Conservation (phyloP, 495 filamentous ascomycete species). For the Pseudoneurospora amorphoporcata region DNA sequence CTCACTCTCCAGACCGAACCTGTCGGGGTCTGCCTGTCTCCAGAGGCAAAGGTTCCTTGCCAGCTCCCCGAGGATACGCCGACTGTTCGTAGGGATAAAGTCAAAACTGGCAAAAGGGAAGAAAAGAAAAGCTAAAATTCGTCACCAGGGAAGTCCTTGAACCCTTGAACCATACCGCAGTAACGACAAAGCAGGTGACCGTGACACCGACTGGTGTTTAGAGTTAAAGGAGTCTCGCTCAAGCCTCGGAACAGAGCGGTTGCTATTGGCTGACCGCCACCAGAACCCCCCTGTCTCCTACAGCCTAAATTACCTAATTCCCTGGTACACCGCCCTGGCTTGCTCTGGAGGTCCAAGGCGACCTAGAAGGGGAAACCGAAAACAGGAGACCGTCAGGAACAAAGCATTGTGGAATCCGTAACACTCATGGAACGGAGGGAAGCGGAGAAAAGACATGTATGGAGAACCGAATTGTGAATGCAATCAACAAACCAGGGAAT, state of each 20-base stretch:
- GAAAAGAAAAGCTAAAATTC: background rate
- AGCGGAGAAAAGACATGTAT: background rate
- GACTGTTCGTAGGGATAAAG: too few relatives aligned
- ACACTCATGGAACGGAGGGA: background rate
- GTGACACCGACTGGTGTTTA: background rate
- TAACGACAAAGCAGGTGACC: background rate
- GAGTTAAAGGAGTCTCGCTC: background rate
- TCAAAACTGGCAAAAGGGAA: background rate
- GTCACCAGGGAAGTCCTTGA: background rate
- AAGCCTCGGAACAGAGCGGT: background rate
- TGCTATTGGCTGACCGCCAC: background rate
- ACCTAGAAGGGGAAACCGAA: background rate
- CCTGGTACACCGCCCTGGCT: background rate
- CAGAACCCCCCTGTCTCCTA: background rate
- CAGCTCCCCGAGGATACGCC: background rate
- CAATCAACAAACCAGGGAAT: background rate
- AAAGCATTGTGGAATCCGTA: background rate
- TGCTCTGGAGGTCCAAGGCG: background rate
- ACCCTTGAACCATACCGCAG: background rate
- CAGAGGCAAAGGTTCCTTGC: background rate
- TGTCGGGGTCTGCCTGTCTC: background rate
- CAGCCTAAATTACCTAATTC: background rate
- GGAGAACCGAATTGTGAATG: background rate
- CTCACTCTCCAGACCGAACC: background rate
- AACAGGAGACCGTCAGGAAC: background rate